phyloP scores from a whole-genome alignment of 1,139 yeast genomes.

The Kodamaea suecica region DNA sequence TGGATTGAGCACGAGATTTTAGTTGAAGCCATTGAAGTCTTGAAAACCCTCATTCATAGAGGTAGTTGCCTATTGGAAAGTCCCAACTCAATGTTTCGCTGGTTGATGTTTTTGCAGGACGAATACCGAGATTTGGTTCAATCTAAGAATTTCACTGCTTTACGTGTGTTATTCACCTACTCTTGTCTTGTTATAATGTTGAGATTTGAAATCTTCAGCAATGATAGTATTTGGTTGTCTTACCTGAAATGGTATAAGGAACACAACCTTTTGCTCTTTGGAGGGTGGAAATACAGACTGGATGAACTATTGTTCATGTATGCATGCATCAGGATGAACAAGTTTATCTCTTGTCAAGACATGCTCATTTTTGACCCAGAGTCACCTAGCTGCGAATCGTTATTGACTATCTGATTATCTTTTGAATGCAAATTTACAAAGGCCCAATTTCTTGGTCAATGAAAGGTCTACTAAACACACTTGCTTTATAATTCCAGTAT shows the following conservation, averaged over 20 bases:
- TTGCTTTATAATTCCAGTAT: no score
- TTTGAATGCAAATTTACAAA: no score
- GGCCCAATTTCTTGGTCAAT: no score
- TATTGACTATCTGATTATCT: no score
- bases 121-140: slow-evolving; percentile 21
- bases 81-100: slow-evolving; percentile 29
- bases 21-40: neutral
- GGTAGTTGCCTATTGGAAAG: slow-evolving; percentile 17
- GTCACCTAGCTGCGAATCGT: neutral
- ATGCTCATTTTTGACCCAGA: slow-evolving; percentile 9
- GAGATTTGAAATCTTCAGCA: slow-evolving; percentile 20
- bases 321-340: slow-evolving; percentile 3
- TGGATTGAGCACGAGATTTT: neutral
- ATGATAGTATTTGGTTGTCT: slow-evolving; percentile 27
- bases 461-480: no score
- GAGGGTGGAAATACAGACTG: slow-evolving; percentile 18
- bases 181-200: slow-evolving; percentile 19
- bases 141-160: slow-evolving; percentile 21
- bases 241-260: slow-evolving; percentile 24
- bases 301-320: slow-evolving; percentile 17
- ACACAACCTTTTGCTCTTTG: slow-evolving; percentile 13
- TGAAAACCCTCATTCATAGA: slow-evolving; percentile 10
- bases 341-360: slow-evolving; percentile 6
- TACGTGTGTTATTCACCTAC: slow-evolving; percentile 26
- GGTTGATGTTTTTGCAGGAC: slow-evolving; percentile 22